Evolutionary conservation across 495 filamentous ascomycete genomes (phyloP), one percentile per base, ranked within the genome.

Genomic region (Hypomontagnella monticulosa): DNA sequence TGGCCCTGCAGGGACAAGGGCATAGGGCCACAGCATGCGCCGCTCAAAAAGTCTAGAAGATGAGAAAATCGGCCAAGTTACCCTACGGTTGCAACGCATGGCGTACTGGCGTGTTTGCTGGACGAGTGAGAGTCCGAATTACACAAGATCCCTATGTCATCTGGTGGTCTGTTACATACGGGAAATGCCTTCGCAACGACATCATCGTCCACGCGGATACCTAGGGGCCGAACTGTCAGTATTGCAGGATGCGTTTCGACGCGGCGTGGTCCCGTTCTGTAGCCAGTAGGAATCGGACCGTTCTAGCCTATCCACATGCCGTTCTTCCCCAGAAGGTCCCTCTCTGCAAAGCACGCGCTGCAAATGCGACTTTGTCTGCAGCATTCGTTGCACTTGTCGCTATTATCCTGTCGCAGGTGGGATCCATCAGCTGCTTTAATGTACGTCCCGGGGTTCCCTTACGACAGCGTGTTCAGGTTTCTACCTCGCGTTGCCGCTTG

Each of bases 271-370:
- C 66, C 55, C 49, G 60, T 41, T 37, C 42, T 59, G 15, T 57
- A 68, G 65, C 64, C 64, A 67, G 57, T 67, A 69, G 66, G 66
- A 69, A 63, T 69, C 66, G 60, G 66, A 69, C 66, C 66, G 66
- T 60, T 58, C 55, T 60, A 55, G 33, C 50, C 65, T 68, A 63
- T 63, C 66, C 66, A 63, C 65, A 63, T 63, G 59, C 65, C 59
- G 56, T 62, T 59, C 47, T 61, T 60, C 66, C 66, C 66, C 66
- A 69, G 66, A 69, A 55, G 60, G 58, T 33, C 48, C 59, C 54
- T 42, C 47, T 52, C 65, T 68, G 65, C 65, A 68, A 63, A 69
- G 66, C 66, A 69, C 66, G 43, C 60, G 59, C 60, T 63, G 60
- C 60, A 20, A 63, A 59, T 69, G 66, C 60, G 51, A 63, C 66